Evolutionary conservation across 345 rosid genomes (phyloP).

Genomic region (Streptanthus diversifolius): DNA sequence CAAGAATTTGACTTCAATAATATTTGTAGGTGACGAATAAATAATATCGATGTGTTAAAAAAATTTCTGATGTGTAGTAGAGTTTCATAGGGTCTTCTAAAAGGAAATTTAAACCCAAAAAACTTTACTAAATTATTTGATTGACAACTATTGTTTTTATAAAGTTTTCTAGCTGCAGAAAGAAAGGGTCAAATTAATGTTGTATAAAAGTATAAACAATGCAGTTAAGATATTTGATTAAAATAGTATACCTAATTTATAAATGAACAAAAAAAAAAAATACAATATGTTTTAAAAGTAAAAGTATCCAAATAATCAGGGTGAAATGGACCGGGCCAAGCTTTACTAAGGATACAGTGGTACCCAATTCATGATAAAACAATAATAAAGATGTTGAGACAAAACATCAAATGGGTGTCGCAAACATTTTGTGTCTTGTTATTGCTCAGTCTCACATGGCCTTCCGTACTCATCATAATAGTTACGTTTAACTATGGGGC

Average conservation of each 20-base stretch:
- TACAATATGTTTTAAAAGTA: neutral
- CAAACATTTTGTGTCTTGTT: neutral
- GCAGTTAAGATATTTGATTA: too few relatives aligned
- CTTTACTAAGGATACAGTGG: neutral
- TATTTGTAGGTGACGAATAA: neutral
- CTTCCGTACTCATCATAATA: neutral
- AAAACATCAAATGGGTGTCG: neutral
- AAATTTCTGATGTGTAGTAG: neutral
- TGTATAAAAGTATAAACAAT: too few relatives aligned
- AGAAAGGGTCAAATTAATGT: too few relatives aligned
- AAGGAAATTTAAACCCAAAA: neutral
- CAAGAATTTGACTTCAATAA: constrained; percentile 12
- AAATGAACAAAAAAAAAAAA: too few relatives aligned
- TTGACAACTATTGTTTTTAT: neutral
- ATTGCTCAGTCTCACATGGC: neutral
- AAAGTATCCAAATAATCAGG: neutral
- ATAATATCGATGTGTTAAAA: neutral
- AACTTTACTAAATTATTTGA: neutral
- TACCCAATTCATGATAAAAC: neutral
- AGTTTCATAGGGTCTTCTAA: neutral
- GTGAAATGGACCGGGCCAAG: neutral
- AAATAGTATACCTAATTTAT: too few relatives aligned
- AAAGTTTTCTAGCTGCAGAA: too few relatives aligned
- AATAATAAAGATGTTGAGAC: neutral
- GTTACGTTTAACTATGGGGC: neutral